Base-by-base conservation (phyloP, 2,329 filamentous ascomycete genomes). In the Beauveria australis region DNA sequence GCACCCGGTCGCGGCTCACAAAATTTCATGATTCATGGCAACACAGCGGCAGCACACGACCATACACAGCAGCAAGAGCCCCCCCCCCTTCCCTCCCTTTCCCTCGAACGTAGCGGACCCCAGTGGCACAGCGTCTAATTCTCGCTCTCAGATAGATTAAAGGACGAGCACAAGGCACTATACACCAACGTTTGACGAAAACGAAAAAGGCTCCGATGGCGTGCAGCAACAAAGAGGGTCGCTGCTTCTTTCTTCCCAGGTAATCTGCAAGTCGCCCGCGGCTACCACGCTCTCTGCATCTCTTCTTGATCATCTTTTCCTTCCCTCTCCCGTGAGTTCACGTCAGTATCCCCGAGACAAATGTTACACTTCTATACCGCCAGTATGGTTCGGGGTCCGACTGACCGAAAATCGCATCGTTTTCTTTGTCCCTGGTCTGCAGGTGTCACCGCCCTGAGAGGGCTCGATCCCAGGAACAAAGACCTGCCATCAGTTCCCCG, bases 111-210 rank as follows among this genome's bases (percentile, higher is more conserved):
- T 41, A 14, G 18, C 8, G 22, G 18, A n/a, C 19, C 7, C 51
- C 28, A 18, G 51, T 53, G 37, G 33, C 51, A 53, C 51, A 43
- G 16, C 33, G 51, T 53, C 37, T 10, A 19, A n/a, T 28, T 43
- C 19, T 53, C 51, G 37, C 51, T 53, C 51, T 53, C 51, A 53
- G 51, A 53, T 53, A 53, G 51, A 53, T 53, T 53, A 53, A 53
- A 26, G 33, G n/a, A 3, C 16, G 37, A 28, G 37, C 22, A 43
- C 51, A 53, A 33, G 16, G 6, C 28, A 49, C 24, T 26, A 49
- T 49, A 30, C 24, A 49, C 47, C 22, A 24, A 19, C 24, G 49
- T 53, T 53, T 14, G 22, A 22, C 49, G 14, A 37, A 24, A 28
- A 9, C 46, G 1, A 37, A 14, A 33, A 37, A 37, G 22, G 14